A percentile compares a stretch with the other conserved stretches of the same genome.
Evolutionary conservation across 345 rosid species (phyloP).

Genomic region (Toxicodendron radicans): DNA sequence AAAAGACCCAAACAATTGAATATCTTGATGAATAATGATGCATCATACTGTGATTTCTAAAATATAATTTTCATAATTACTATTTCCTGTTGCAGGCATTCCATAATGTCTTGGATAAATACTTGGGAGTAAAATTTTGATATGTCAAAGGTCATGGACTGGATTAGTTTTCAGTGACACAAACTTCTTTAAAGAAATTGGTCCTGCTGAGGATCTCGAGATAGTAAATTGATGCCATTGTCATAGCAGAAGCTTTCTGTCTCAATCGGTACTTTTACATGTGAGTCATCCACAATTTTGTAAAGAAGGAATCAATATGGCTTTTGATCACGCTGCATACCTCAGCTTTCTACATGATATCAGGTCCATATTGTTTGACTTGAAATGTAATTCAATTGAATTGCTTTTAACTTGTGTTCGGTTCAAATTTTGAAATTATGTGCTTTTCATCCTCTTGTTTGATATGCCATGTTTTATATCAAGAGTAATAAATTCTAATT

Average conservation of each 20-base stretch:
- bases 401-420: constrained; percentile 12
- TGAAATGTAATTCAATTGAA: background rate
- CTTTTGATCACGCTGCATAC: constrained; percentile 32
- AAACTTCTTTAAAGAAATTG: constrained; percentile 28
- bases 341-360: constrained; percentile 27
- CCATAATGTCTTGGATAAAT: constrained; percentile 61
- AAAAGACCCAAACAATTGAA: constrained; percentile 3
- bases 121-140: constrained; percentile 50
- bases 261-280: constrained; percentile 36
- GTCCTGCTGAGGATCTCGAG: constrained; percentile 27
- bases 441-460: background rate
- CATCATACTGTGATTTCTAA: background rate
- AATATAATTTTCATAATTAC: background rate
- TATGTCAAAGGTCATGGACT: constrained; percentile 26
- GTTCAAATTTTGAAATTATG: constrained; percentile 5
- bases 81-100: constrained; percentile 53
- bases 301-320: constrained; percentile 42
- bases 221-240: constrained; percentile 30
- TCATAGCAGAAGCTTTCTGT: constrained; percentile 41
- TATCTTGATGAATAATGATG: constrained; percentile 12
- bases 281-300: constrained; percentile 45
- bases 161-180: constrained; percentile 28
- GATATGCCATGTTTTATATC: background rate
- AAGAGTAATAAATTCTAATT: background rate
- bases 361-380: constrained; percentile 8